These are phyloP conservation scores for Arbutus unedo DNA, from an alignment of 148 eudicot species.

Conservation along the genomic window DNA sequence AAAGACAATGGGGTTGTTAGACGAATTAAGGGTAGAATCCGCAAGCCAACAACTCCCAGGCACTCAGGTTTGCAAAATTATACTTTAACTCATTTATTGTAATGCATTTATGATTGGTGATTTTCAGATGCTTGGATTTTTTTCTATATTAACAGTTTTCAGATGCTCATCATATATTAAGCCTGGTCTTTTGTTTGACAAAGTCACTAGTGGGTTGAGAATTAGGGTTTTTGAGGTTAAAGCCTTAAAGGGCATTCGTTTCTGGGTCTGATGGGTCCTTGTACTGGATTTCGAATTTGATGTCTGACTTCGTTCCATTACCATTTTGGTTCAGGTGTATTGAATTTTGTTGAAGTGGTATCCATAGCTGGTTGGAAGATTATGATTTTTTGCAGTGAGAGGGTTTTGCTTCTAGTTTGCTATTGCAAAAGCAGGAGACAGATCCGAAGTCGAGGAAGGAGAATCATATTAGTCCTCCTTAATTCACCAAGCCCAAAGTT, in stretches of 20 bases:
- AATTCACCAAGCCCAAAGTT: no score
- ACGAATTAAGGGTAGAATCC: constrained; percentile 8
- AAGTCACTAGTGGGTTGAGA: background rate
- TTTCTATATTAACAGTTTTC: background rate
- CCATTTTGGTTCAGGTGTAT: background rate
- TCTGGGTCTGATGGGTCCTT: background rate
- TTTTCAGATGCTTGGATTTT: constrained; percentile 6
- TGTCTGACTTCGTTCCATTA: background rate
- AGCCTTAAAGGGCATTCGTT: constrained; percentile 16
- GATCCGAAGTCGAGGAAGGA: no score
- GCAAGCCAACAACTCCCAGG: background rate
- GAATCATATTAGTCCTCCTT: no score
- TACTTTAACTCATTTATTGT: background rate
- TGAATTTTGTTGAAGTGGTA: background rate
- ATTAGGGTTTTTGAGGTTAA: constrained; percentile 21
- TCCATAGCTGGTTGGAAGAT: background rate
- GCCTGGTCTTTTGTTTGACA: background rate
- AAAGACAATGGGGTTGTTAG: background rate
- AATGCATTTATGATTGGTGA: constrained; percentile 9
- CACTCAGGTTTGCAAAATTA: constrained; percentile 2
- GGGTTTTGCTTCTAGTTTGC: background rate
- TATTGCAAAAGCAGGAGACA: no score
- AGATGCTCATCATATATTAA: background rate
- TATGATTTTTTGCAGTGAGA: background rate
- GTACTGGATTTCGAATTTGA: background rate